These are phyloP conservation scores for Pichia ethanolica DNA, from an alignment of 805 yeast species.

Conservation along the genomic window DNA sequence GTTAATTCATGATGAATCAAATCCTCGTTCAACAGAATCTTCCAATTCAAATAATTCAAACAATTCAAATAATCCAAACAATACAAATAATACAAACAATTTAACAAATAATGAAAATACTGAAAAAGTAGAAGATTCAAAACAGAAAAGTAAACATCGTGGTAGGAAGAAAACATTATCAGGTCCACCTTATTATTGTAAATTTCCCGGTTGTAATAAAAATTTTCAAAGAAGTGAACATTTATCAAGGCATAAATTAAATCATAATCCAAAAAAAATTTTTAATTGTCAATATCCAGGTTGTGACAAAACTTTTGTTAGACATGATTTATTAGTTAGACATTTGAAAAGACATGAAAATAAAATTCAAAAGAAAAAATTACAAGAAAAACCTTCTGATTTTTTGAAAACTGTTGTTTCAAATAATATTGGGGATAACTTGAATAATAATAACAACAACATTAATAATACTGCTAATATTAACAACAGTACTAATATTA, in stretches of 20 bases:
- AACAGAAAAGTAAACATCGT: slow-evolving; percentile 2
- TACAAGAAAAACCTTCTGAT: background rate
- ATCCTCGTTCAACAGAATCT: too few relatives aligned
- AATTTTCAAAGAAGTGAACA: slow-evolving; percentile 57
- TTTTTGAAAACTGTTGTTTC: slow-evolving; percentile 10
- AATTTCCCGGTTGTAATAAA: slow-evolving; percentile 44
- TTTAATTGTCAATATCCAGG: slow-evolving; percentile 39
- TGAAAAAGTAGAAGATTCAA: background rate
- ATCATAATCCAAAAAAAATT: slow-evolving; percentile 50
- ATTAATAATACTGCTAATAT: slow-evolving; percentile 4
- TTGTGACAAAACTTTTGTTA: slow-evolving; percentile 56
- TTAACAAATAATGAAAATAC: background rate
- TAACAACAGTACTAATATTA: too few relatives aligned
- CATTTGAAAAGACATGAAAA: slow-evolving; percentile 37
- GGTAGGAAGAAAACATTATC: slow-evolving; percentile 13
- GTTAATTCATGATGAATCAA: too few relatives aligned
- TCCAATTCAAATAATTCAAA: too few relatives aligned
- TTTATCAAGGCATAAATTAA: slow-evolving; percentile 54
- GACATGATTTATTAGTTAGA: slow-evolving; percentile 47
- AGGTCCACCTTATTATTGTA: slow-evolving; percentile 33
- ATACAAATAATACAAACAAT: background rate
- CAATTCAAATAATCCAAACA: background rate
- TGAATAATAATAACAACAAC: background rate
- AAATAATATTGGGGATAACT: background rate
- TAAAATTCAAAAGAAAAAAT: slow-evolving; percentile 11